phyloP scores from a whole-genome alignment of 495 filamentous ascomycete species.

The Hyphodiscus hymeniophilus region DNA sequence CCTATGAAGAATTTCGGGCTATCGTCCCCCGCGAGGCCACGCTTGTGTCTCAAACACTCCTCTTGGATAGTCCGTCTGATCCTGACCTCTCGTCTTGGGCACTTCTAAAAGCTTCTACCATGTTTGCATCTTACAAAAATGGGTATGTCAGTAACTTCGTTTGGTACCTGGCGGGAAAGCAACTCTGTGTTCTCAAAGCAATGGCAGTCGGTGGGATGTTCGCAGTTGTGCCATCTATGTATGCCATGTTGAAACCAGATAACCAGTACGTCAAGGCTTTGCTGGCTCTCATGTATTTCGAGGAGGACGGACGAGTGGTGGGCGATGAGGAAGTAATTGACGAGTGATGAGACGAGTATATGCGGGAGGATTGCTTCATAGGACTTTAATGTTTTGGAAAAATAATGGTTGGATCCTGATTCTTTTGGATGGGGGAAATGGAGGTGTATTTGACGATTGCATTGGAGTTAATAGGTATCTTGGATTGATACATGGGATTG shows the following conservation, averaged over 20 bases:
- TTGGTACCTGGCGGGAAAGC: constrained; percentile 57
- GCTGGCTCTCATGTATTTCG: too few relatives aligned
- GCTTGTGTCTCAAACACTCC: constrained; percentile 25
- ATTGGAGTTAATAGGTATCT: too few relatives aligned
- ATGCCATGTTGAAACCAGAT: constrained; percentile 34
- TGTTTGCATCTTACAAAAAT: constrained; percentile 32
- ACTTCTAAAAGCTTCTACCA: constrained; percentile 53
- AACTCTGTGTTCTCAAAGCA: constrained; percentile 58
- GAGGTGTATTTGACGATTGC: too few relatives aligned
- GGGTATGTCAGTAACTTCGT: constrained; percentile 30
- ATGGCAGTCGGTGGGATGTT: constrained; percentile 7
- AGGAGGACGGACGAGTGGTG: too few relatives aligned
- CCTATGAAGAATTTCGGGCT: constrained; percentile 34
- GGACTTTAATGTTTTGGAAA: too few relatives aligned
- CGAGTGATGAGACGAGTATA: too few relatives aligned
- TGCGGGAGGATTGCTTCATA: too few relatives aligned
- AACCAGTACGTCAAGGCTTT: background rate
- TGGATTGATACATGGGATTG: too few relatives aligned
- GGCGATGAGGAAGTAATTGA: too few relatives aligned
- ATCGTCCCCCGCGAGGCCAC: constrained; percentile 29
- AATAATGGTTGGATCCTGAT: too few relatives aligned
- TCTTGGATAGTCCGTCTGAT: constrained; percentile 36
- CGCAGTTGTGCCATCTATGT: constrained; percentile 34
- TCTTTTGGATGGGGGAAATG: too few relatives aligned
- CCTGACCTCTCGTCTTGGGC: constrained; percentile 41